These are phyloP conservation scores for Coemansia nantahalensis DNA, from an alignment of 192 early-diverging fungal species.

Conservation along the genomic window DNA sequence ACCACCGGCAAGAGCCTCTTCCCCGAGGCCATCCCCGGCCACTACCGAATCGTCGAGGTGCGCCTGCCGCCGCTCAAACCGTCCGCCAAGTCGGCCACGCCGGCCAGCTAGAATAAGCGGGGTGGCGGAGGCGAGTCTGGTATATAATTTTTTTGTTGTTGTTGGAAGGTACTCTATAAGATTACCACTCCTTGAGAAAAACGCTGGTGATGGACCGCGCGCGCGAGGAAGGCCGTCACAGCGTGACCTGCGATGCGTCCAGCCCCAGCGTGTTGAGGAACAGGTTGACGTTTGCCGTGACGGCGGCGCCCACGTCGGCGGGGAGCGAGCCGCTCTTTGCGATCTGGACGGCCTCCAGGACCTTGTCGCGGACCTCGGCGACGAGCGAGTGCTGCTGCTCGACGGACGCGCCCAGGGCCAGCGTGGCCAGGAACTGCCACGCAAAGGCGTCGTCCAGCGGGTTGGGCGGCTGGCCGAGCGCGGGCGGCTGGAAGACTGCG, in stretches of 20 bases:
- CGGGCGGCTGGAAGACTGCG: constrained; percentile 64
- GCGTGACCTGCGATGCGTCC: constrained; percentile 57
- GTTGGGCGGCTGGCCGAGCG: constrained; percentile 35
- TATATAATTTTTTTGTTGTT: constrained; percentile 1
- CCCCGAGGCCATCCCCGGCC: constrained; percentile 26
- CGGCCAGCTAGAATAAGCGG: no score
- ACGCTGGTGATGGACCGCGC: no score
- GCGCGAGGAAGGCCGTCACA: no score
- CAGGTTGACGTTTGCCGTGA: constrained; percentile 84
- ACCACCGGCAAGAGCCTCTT: constrained; percentile 25
- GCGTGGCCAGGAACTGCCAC: constrained; percentile 97
- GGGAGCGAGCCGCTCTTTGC: constrained; percentile 60
- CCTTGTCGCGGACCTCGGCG: constrained; percentile 80
- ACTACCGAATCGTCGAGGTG: constrained; percentile 43
- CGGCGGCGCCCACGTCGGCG: constrained; percentile 60
- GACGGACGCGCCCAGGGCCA: constrained; percentile 90
- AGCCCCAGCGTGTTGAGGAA: constrained; percentile 95
- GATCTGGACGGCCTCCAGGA: constrained; percentile 73
- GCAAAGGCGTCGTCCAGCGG: constrained; percentile 79
- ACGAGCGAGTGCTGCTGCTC: constrained; percentile 94
- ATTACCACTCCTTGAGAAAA: no score
- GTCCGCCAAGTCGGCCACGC: constrained; percentile 6
- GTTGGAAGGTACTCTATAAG: no score
- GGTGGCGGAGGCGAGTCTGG: no score
- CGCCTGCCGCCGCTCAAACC: constrained; percentile 38